phyloP scores from a whole-genome alignment of 768 basidiomycete species.

The Pleurotus tuoliensis region DNA sequence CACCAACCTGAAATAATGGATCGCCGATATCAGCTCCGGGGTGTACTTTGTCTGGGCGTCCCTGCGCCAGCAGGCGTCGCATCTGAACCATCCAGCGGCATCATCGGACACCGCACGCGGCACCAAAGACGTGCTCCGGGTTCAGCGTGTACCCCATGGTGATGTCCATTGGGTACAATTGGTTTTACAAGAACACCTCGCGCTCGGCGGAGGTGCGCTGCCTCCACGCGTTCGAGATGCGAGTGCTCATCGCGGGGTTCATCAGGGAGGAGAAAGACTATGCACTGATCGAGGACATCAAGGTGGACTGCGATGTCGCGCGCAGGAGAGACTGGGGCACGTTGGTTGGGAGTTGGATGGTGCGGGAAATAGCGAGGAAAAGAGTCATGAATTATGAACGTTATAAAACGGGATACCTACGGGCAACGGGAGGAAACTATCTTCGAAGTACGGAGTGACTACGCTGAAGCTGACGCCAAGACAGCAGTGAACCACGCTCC shows the following conservation, averaged over 20 bases:
- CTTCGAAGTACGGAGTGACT: too few species aligned
- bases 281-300: conserved; percentile 24
- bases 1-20: too few species aligned
- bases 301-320: conserved; percentile 24
- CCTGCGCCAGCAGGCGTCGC: too few species aligned
- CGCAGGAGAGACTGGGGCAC: conserved; percentile 18
- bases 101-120: too few species aligned
- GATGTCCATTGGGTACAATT: conserved; percentile 26
- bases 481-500: conserved; percentile 17
- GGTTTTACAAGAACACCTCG: conserved; percentile 20
- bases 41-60: too few species aligned
- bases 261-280: conserved; percentile 20
- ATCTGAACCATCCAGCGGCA: background rate
- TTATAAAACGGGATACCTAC: too few species aligned
- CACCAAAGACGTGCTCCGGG: too few species aligned
- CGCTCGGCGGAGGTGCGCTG: conserved; percentile 20
- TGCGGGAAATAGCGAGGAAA: conserved; percentile 11
- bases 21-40: too few species aligned
- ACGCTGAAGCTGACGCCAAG: background rate
- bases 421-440: too few species aligned
- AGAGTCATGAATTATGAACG: background rate
- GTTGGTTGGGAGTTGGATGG: conserved; percentile 22
- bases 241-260: conserved; percentile 18
- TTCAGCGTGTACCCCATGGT: conserved; percentile 24
- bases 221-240: conserved; percentile 26